Evolutionary conservation across 1,284 basidiomycete species (phyloP), one percentile per base, ranked within the genome.

Genomic region (Cryptococcus sp.): DNA sequence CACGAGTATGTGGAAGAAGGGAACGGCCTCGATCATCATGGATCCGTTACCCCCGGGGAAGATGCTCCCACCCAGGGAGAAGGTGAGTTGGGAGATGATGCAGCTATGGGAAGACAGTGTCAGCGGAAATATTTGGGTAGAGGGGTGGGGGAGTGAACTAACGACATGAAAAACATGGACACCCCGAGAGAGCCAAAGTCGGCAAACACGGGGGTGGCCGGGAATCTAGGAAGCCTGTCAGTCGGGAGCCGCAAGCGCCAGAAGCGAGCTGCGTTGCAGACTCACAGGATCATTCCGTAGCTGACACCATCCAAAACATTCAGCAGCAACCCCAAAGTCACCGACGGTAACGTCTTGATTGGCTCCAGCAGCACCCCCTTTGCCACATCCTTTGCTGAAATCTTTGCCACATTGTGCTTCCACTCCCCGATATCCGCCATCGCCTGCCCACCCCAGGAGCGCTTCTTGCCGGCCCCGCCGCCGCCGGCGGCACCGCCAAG

Each of bases 1-100:
- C 4, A 90, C 89, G 46, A 98, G 81, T 57, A 97, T 89, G 72
- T 97, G 94, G 73, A 94, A 96, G 79, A 98, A 98, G 0, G 95
- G 94, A 63, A 96, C 91, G 12, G 93, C 91, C 76, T 98, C 94
- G 62, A 98, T 98, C 92, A 97, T 96, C 93, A 98, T 97, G 53
- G 89, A 94, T 9, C 93, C 93, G 77, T 96, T 98, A 0, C 87
- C 91, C 46, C 88, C 75, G 5, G 78, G 78, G 76, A 98, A 98
- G 40, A 88, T 88, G 63, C 89, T 92, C 1, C 90, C 93, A 1
- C 93, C 92, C 13, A 85, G 78, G 0, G 89, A 88, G 75, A 91
- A 98, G 1, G 88, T 83, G 18, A 97, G 78, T 73, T 98, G 95
- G 0, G 91, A 81, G 37, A 96, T 77, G 55, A 95, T 80, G 52